Evolutionary conservation across 345 rosid species (phyloP), one percentile per base, ranked within the genome.

Genomic region (Isatis tinctoria): DNA sequence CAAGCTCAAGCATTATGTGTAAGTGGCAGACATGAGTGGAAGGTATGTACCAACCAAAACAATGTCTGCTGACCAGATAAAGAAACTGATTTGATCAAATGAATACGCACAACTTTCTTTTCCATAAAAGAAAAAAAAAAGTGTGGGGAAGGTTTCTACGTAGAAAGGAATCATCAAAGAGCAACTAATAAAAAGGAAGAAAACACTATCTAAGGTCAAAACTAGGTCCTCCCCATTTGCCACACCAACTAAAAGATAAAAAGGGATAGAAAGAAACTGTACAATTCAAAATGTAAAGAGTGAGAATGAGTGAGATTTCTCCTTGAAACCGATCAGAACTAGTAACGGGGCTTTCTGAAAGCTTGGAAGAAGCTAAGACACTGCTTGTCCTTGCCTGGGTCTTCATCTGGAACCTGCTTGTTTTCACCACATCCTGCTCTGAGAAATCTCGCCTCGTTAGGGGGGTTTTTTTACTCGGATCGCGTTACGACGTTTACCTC

Each of bases 341-440:
- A 74, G 67, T 58, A 58, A 66, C 52, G 89, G 47, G 81, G 78
- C 80, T 76, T 83, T 64, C 56, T 84, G 40, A 86, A 61, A 20
- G 88, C 51, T 26, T 86, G 83, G 36, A 94, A 81, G 60, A 87
- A 59, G 27, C 82, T 56, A 1, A 47, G 11, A 32, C 33, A 30
- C 10, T 75, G 79, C 48, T 82, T 86, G 76, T 79, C 80, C 81
- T 68, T 84, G 74, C 65, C 60, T 20, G 77, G 24, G 22, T 84
- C 85, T 18, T 83, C 92, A 61, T 72, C 83, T 57, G 44, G 84
- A 65, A 88, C 87, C 97, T 92, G 86, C 66, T 68, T 68, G 49
- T 81, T 74, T 53, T 27, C 37, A 70, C 47, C 60, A 76, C 39
- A 70, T 63, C 65, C 59, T 58, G 14, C 61, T 66, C 60, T 76